Base-by-base conservation (phyloP, 306 rosid species). In the Lathyrus aphaca region DNA sequence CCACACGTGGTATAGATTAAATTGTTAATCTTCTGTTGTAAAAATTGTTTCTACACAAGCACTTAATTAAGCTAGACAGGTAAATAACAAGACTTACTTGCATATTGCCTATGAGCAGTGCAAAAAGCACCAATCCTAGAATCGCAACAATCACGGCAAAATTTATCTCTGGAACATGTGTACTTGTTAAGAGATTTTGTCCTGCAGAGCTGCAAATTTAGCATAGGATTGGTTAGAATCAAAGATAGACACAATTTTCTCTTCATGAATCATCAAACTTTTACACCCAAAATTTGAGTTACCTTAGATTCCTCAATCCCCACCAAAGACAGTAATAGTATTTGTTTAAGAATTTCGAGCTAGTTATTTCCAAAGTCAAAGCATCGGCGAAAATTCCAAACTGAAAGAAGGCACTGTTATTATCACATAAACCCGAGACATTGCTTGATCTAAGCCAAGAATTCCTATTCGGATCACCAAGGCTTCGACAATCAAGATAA, bases 41-140 rank as follows among this genome's bases (percentile, higher is more conserved):
- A 7, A 51, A 51, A 51, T 19, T 19, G 58, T 14, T 51, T 51
- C 10, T 51, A 10, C 30, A 16, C 3, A 53, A 21, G 30, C 58
- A 51, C 4, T 48, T 16, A 48, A 15, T 16, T 16, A 48, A 48
- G 12, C 54, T 15, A 16, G 55, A 44, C 8, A 11, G 15, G n/a
- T 0, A 19, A 19, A 17, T 65, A 32, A 42, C 37, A 43, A 25
- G 4, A 79, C 86, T 54, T 76, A 82, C 89, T 78, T 85, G 86
- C 89, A 85, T 82, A 68, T 85, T 82, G 53, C 86, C 89, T 59
- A 85, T 85, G 40, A 85, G 89, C 67, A 76, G 57, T 44, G 79
- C 89, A 46, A 85, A 85, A 48, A 85, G 81, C 68, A 85, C 89
- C 68, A 82, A 73, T 17, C 89, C 89, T 60, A 85, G 86, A 65